Evolutionary conservation across 495 filamentous ascomycete species (phyloP), one percentile per base, ranked within the genome.

Genomic region (Penicillium mononematosum): DNA sequence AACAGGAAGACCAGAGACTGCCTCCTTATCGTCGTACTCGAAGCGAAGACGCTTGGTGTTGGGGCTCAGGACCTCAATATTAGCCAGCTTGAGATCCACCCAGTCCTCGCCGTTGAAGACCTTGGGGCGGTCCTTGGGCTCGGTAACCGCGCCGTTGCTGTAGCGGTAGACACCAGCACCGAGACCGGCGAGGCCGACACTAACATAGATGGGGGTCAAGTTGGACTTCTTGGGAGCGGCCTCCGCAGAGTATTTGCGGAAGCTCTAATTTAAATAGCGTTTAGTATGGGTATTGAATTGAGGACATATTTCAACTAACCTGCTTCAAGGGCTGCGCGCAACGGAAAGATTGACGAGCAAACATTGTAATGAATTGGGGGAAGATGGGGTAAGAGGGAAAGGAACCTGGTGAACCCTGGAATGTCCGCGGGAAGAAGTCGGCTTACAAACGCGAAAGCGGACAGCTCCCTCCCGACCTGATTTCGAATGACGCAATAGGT

Each of bases 41-140:
- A 96, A 96, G 62, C 88, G 85, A 66, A 96, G 76, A 45, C 78
- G 81, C 86, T 96, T 96, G 55, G 91, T 92, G 80, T 96, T 96
- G 77, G 88, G 85, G 76, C 88, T 96, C 74, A 96, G 70, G 14
- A 70, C 65, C 75, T 91, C 87, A 60, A 90, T 81, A n/a, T 85
- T 82, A 43, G 90, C 84, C 44, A 98, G 81, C 77, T 87, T 84
- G 60, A 96, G 83, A 58, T 83, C 82, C 42, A 96, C 72, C 73
- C 89, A 96, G 64, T 91, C 92, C 73, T 94, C 90, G 55, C 93
- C 95, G 17, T 79, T 88, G 72, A 98, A 89, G 32, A 88, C 70
- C 66, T 75, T 77, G 32, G 69, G 60, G 34, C 72, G 70, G 25
- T 76, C 67, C 63, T 73, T 70, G 56, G 63, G 65, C 65, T 77